These are phyloP conservation scores for Mortierella sp. DNA, from an alignment of 371 early-diverging fungal genomes.

Conservation along the genomic window DNA sequence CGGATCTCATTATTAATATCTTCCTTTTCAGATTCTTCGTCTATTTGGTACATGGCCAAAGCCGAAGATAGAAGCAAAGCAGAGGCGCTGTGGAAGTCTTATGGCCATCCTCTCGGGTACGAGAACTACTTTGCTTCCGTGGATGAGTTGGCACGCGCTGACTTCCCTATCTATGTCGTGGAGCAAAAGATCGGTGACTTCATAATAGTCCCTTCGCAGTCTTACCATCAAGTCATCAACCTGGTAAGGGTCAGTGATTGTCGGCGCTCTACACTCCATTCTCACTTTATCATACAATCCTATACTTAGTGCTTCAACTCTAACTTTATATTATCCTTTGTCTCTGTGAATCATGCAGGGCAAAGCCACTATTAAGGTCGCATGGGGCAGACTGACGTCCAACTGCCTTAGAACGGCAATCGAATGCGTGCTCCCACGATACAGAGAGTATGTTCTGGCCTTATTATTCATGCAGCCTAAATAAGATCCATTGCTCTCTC, in stretches of 20 bases:
- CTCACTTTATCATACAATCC: no score
- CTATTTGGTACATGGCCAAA: conserved; percentile 55
- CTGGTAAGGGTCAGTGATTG: conserved; percentile 2
- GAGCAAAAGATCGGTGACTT: conserved; percentile 42
- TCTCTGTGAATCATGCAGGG: conserved; percentile 23
- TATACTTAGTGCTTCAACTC: no score
- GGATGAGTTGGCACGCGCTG: conserved; percentile 32
- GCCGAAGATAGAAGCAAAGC: conserved; percentile 32
- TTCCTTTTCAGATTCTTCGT: conserved; percentile 23
- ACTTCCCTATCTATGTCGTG: conserved; percentile 37
- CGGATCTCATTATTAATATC: neutral
- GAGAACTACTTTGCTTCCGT: conserved; percentile 42
- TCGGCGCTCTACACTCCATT: neutral
- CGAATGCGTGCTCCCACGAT: conserved; percentile 35
- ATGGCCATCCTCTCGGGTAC: conserved; percentile 32
- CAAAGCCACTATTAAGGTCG: conserved; percentile 24
- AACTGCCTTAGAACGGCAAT: conserved; percentile 33
- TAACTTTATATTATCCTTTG: neutral
- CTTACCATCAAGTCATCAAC: conserved; percentile 39
- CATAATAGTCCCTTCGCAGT: conserved; percentile 30
- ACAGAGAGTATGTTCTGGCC: conserved; percentile 40
- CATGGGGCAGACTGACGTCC: conserved; percentile 49
- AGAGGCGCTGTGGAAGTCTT: conserved; percentile 7
- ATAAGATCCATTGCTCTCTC: no score
- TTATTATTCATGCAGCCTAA: no score